Evolutionary conservation across 2,329 filamentous ascomycete species (phyloP), one percentile per base, ranked within the genome.

Genomic region (Zarea fungicola): DNA sequence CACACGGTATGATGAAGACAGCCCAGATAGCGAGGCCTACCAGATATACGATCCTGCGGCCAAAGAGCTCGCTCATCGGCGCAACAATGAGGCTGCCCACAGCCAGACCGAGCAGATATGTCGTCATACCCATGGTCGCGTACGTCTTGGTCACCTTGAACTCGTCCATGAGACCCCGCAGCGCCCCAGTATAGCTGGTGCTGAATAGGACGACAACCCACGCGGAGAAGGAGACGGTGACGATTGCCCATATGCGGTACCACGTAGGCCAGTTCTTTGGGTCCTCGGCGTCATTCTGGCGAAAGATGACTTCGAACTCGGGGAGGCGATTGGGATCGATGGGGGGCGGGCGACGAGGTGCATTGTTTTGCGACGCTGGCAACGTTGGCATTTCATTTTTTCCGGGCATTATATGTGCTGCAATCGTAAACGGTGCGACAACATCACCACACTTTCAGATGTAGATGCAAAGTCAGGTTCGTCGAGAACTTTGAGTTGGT

Each of bases 101-200:
- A 0, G 85, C 85, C 31, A 90, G 72, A 7, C 87, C 87, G 23
- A 85, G 61, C 5, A 90, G 72, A 58, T 89, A 91, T 0, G 83
- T 82, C 0, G 86, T 89, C 13, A 91, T 72, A 4, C 86, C 87
- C 6, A 90, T 68, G 0, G 85, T 84, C 1, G 81, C 76, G 11
- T 83, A 64, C 0, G 78, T 78, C 28, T 78, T 70, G 16, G 66
- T 57, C 25, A 81, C 70, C 37, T 73, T 63, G 56, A 88, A 89
- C 39, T 85, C 80, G 14, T 70, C 62, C 61, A 80, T 78, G 65
- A 90, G 80, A 0, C 83, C 80, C 1, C 77, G 74, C 36, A 85
- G 79, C 6, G 80, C 81, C 1, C 81, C 79, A 1, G 86, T 87
- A 60, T 90, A 91, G 35, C 77, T 81, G 0, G 87, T 90, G 28